A percentile compares a stretch with the other conserved stretches of the same genome.
These are phyloP conservation scores for Aurantiochytrium sp. DNA, from an alignment of 108 stramenopile species.

Conservation along the genomic window DNA sequence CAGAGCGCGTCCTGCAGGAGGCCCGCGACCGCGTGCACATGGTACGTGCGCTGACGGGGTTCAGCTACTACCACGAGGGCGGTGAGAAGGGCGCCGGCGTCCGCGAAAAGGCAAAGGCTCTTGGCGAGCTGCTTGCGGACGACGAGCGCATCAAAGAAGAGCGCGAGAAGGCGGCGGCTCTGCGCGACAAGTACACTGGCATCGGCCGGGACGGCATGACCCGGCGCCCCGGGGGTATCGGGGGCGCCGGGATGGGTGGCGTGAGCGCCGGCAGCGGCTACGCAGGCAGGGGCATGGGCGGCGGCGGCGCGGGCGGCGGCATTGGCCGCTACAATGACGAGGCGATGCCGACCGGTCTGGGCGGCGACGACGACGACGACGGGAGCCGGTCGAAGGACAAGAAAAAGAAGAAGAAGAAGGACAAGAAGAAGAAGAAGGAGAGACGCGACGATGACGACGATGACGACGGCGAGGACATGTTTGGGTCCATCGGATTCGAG, in stretches of 20 bases:
- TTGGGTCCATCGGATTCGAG: not conserved
- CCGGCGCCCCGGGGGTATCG: not conserved
- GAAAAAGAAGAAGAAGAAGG: not conserved
- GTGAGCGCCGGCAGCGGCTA: not conserved
- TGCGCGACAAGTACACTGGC: constrained; percentile 52
- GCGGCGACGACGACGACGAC: not conserved
- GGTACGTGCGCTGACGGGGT: constrained; percentile 49
- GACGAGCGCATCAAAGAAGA: constrained; percentile 50
- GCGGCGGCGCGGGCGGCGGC: not conserved
- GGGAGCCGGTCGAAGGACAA: not conserved
- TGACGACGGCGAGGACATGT: not conserved
- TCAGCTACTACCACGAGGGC: constrained; percentile 53
- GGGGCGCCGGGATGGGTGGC: not conserved
- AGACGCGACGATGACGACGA: not conserved
- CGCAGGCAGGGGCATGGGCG: not conserved
- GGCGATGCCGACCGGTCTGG: not conserved
- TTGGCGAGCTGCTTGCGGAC: constrained; percentile 47
- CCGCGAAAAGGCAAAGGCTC: constrained; percentile 50
- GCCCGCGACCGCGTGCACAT: constrained; percentile 45
- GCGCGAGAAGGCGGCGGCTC: constrained; percentile 46
- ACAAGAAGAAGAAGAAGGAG: not conserved
- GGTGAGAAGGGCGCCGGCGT: constrained; percentile 54
- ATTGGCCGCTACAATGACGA: constrained; percentile 20
- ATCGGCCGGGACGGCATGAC: not conserved
- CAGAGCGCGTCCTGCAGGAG: constrained; percentile 53